Conservation (phyloP, 768 basidiomycete species). For the Boletus tylopilopsis region DNA sequence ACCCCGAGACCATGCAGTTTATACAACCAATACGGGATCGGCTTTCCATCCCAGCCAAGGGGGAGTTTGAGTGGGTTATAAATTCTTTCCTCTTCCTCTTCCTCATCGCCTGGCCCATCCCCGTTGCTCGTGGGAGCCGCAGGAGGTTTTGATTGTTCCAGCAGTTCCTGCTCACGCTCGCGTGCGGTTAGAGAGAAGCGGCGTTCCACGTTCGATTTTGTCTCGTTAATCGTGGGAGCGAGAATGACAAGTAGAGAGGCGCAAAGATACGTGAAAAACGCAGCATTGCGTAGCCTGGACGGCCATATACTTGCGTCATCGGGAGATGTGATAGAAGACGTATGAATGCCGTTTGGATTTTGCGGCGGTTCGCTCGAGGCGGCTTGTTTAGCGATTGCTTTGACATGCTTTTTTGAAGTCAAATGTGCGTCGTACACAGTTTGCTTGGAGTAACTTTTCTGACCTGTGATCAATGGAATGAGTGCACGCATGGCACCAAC, state of each 20-base stretch:
- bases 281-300: conserved; percentile 59
- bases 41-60: conserved; percentile 97
- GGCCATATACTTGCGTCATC: conserved; percentile 30
- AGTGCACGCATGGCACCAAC: neutral
- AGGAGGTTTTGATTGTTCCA: conserved; percentile 62
- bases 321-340: conserved; percentile 31
- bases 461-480: conserved; percentile 50
- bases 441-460: conserved; percentile 93
- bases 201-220: conserved; percentile 94
- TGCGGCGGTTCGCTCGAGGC: conserved; percentile 33
- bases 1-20: conserved; percentile 98
- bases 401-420: conserved; percentile 93
- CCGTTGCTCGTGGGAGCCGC: conserved; percentile 42
- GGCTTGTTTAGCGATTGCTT: conserved; percentile 77
- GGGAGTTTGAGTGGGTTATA: conserved; percentile 98
- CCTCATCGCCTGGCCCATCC: conserved; percentile 63
- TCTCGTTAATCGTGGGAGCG: conserved; percentile 70
- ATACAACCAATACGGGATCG: conserved; percentile 98
- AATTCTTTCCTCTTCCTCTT: conserved; percentile 93
- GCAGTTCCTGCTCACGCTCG: conserved; percentile 90
- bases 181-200: conserved; percentile 95
- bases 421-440: conserved; percentile 97
- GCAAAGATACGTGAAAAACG: conserved; percentile 67
- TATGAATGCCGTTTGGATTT: conserved; percentile 32
- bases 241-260: conserved; percentile 66